Base-by-base conservation (phyloP, 441 rosid genomes). In the Croton laevigatus region DNA sequence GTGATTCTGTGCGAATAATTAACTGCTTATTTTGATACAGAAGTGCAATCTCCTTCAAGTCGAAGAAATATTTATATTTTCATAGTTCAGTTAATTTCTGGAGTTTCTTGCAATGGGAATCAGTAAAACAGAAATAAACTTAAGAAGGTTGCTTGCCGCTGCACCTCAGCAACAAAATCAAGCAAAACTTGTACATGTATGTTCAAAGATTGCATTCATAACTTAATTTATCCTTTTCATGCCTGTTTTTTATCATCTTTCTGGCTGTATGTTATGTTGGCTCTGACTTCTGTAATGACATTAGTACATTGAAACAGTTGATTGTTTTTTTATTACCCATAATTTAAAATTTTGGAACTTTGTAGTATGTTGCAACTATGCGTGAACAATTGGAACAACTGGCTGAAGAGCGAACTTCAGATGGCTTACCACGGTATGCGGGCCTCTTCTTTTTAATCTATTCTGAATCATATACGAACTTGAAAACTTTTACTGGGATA, bases 361-460 rank as follows among this genome's bases (percentile, higher is more conserved):
- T 75, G 72, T 79, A 94, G 97, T 90, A 90, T 88, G 91, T 94
- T 65, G 90, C 95, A 54, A 91, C 97, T 73, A 54, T 94, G 73
- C 82, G 94, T 42, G 97, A 90, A 72, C 91, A 68, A 68, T 80
- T 91, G 82, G 94, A 87, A 76, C 85, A 85, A 69, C 69, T 91
- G 70, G 84, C 85, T 0, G 93, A 89, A 79, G 94, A 87, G 78
- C 89, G 83, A 70, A 90, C 91, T 11, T 76, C 81, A 59, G 91
- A 92, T 76, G 97, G 94, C 37, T 77, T 88, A 61, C 94, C 90
- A 9, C 85, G 95, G 98, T 89, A 51, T 22, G 69, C 67, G 4
- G 36, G 46, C 49, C 46, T 46, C 12, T 52, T 44, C 54, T 22
- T 11, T 16, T 71, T 6, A 3, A 2, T 34, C 3, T 66, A 11